Base-by-base conservation (phyloP, 2,329 filamentous ascomycete species). In the Byssothecium circinans region DNA sequence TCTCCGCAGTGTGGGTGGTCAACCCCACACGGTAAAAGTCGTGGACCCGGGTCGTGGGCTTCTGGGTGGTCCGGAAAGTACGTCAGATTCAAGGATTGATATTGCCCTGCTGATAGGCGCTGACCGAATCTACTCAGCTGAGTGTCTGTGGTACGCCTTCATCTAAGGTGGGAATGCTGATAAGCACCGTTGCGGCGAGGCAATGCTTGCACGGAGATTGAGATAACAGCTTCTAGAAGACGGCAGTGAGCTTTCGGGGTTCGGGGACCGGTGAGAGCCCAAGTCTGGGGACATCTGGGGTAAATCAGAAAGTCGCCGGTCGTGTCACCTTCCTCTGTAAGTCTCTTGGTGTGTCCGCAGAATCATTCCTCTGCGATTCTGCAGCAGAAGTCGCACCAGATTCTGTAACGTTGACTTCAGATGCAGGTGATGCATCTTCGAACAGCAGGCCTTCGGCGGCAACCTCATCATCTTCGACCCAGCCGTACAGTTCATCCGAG, bases 401-500 rank as follows among this genome's bases (percentile, higher is more conserved):
- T 53, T 41, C 50, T 50, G 50, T 50, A 47, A 42, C 36, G 22
- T 57, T 41, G 10, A 27, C 39, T 27, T 53, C 49, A 39, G 54
- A 45, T 4, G 44, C 38, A 27, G 50, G 46, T 20, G 56, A 48
- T 50, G 50, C 48, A 49, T 69, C 69, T 37, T 68, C 58, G 38
- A 73, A 60, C 43, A 73, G 40, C 2, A 71, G 52, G 22, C 72
- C 72, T 51, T 74, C 72, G 25, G 70, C 67, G 11, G 70, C 67
- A 27, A 75, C 72, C 41, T 79, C 77, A 45, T 81, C 79, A 47
- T 86, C 84, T 43, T 87, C 81, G 32, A 80, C 80, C 86, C 86
- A 90, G 12, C 85, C 86, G 60, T 88, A 89, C 60, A 88, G 83
- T 53, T 89, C 86, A 49, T 86, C 84, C 17, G 69, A 73, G 14